phyloP scores from a whole-genome alignment of 169 alveolate genomes.

The Eimeria zaria region DNA sequence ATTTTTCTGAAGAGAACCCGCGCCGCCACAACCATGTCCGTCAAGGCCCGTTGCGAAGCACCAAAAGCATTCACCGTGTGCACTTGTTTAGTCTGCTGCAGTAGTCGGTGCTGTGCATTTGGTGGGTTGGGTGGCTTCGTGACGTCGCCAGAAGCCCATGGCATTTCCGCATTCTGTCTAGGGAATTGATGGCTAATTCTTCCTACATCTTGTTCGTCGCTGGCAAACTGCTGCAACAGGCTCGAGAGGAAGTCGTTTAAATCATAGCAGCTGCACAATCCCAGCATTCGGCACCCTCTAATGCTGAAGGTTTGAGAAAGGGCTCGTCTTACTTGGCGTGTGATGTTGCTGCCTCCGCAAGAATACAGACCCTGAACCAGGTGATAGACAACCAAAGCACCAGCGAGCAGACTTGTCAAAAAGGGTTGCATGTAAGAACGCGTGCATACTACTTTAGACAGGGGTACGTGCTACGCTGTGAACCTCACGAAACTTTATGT shows the following conservation, averaged over 20 bases:
- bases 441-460: neutral
- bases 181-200: neutral
- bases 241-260: conserved; percentile 87
- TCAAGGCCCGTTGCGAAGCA: conserved; percentile 74
- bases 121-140: neutral
- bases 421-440: neutral
- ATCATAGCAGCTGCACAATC: conserved; percentile 88
- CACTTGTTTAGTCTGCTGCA: neutral
- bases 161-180: neutral
- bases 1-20: conserved; percentile 49
- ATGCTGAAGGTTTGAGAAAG: conserved; percentile 84
- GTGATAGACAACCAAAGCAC: neutral
- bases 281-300: conserved; percentile 86
- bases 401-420: neutral
- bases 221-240: conserved; percentile 83
- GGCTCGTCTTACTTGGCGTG: conserved; percentile 83
- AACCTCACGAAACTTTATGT: neutral
- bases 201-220: conserved; percentile 63
- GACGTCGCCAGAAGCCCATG: neutral
- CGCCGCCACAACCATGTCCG: conserved; percentile 77
- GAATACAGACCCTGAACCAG: conserved; percentile 73
- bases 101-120: neutral
- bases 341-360: conserved; percentile 88
- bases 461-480: neutral
- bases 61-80: conserved; percentile 3